Conservation (phyloP, 2,329 filamentous ascomycete species). For the Ceratocystiopsis sp. region DNA sequence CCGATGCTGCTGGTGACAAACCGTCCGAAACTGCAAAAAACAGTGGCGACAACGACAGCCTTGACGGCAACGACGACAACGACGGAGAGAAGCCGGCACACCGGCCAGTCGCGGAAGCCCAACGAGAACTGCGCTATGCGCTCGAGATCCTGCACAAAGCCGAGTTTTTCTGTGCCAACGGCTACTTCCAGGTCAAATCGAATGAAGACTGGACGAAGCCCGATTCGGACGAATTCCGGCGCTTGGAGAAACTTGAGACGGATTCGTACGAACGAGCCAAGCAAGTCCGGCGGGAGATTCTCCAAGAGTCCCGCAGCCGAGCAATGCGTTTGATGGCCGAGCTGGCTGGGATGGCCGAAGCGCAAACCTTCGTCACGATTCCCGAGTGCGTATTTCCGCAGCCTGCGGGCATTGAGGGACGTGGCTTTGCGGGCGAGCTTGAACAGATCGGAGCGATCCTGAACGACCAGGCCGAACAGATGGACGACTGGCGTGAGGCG, state of each 20-base stretch:
- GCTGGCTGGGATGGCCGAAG: conserved; percentile 34
- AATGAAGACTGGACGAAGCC: conserved; percentile 45
- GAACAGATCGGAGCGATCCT: conserved; percentile 47
- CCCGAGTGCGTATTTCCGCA: conserved; percentile 38
- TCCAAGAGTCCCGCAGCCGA: conserved; percentile 40
- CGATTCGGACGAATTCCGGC: conserved; percentile 48
- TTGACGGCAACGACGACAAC: conserved; percentile 17
- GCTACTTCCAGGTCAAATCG: conserved; percentile 67
- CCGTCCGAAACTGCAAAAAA: no score
- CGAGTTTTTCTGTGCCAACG: conserved; percentile 71
- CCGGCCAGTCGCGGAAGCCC: conserved; percentile 35
- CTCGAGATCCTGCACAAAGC: conserved; percentile 70
- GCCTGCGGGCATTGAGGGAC: conserved; percentile 55
- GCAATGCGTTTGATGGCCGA: conserved; percentile 46
- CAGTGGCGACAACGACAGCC: conserved; percentile 11
- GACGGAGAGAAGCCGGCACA: conserved; percentile 13
- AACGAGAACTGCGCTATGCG: conserved; percentile 51
- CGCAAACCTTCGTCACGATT: conserved; percentile 43
- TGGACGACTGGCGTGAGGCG: conserved; percentile 59
- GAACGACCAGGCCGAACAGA: conserved; percentile 52
- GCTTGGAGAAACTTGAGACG: conserved; percentile 52
- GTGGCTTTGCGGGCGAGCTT: conserved; percentile 46
- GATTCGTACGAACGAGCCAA: conserved; percentile 67
- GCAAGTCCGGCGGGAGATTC: conserved; percentile 56
- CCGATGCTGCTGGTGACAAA: conserved; percentile 1